Conservation (phyloP, 2,329 filamentous ascomycete species). For the Nemania abortiva region DNA sequence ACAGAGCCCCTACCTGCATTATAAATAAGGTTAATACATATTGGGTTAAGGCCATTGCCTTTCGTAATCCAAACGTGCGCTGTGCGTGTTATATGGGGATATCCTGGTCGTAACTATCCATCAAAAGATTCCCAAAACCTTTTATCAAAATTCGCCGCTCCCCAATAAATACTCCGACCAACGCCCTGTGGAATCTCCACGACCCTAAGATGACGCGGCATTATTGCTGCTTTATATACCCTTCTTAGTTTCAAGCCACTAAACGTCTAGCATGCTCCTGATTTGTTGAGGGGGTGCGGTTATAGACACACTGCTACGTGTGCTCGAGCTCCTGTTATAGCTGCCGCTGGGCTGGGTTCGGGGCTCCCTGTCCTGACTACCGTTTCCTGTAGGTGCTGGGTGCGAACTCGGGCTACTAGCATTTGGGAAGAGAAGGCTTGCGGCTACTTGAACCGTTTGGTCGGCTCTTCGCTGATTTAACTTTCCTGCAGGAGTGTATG, state of each 20-base stretch:
- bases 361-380: conserved; percentile 40
- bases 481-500: conserved; percentile 55
- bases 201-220: not conserved
- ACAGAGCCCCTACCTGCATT: conserved; percentile 3
- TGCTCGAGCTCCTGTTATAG: conserved; percentile 59
- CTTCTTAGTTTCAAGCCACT: conserved; percentile 28
- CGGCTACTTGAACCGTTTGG: conserved; percentile 57
- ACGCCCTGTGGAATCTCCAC: conserved; percentile 31
- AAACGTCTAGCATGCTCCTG: conserved; percentile 70
- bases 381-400: conserved; percentile 42
- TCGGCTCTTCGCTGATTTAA: conserved; percentile 61
- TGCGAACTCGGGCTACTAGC: conserved; percentile 33
- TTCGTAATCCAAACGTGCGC: conserved; percentile 13
- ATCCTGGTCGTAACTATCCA: not conserved
- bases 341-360: conserved; percentile 34
- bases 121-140: no score
- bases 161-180: conserved; percentile 14
- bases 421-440: conserved; percentile 64
- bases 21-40: no score
- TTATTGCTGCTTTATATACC: not conserved
- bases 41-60: no score
- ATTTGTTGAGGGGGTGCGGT: conserved; percentile 65
- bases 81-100: not conserved
- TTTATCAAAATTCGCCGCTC: no score
- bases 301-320: conserved; percentile 61